Conservation (phyloP, 768 basidiomycete species). For the Tricholoma flavovirens region DNA sequence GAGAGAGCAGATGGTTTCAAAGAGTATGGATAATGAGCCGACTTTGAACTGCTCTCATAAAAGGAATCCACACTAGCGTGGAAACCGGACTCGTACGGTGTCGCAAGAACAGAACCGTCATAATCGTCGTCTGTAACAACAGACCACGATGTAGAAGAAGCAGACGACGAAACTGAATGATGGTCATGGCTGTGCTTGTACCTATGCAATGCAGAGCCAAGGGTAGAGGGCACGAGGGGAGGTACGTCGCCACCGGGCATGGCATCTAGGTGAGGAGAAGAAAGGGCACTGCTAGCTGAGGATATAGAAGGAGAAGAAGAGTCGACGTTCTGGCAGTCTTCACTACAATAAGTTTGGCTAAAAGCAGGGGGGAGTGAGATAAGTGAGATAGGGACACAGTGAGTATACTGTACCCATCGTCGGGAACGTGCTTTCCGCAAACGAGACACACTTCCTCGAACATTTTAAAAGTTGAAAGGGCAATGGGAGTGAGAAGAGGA, state of each 20-base stretch:
- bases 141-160: slow-evolving; percentile 65
- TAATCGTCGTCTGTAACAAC: slow-evolving; percentile 61
- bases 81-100: slow-evolving; percentile 29
- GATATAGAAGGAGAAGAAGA: slow-evolving; percentile 63
- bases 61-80: slow-evolving; percentile 35
- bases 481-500: slow-evolving; percentile 10
- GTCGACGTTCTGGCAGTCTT: slow-evolving; percentile 59
- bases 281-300: slow-evolving; percentile 60
- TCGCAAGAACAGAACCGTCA: slow-evolving; percentile 31
- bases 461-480: slow-evolving; percentile 34
- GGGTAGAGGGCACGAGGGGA: slow-evolving; percentile 58
- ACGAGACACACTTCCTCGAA: slow-evolving; percentile 76
- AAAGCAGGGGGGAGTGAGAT: slow-evolving; percentile 11
- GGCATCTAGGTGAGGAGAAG: slow-evolving; percentile 58
- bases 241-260: slow-evolving; percentile 57
- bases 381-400: too few relatives aligned
- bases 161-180: slow-evolving; percentile 55
- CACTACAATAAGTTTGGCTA: slow-evolving; percentile 67
- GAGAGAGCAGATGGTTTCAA: slow-evolving; percentile 44
- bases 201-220: slow-evolving; percentile 48
- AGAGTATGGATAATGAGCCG: slow-evolving; percentile 29
- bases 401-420: slow-evolving; percentile 64
- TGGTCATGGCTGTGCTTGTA: slow-evolving; percentile 39
- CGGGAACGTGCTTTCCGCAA: slow-evolving; percentile 60
- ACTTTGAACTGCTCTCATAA: slow-evolving; percentile 39